A percentile compares a stretch with the other conserved stretches of the same genome.
These are phyloP conservation scores for Phytophthora pluvialis DNA, from an alignment of 352 stramenopile species.

Conservation along the genomic window DNA sequence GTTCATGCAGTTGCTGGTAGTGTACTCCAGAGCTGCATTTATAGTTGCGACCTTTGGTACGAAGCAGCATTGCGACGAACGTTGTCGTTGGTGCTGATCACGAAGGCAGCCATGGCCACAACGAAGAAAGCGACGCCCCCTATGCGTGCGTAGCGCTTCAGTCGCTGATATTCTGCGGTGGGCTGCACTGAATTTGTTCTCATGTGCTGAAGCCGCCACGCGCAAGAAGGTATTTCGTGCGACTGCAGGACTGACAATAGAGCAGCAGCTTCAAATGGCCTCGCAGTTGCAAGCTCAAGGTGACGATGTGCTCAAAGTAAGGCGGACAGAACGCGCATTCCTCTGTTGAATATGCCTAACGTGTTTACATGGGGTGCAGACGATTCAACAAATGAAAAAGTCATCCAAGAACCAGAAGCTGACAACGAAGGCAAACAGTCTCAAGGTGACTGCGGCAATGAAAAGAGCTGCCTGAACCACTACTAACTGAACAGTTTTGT, in stretches of 20 bases:
- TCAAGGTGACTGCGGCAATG: conserved; percentile 48
- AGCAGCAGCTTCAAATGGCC: conserved; percentile 68
- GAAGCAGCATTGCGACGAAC: not conserved
- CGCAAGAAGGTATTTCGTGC: conserved; percentile 74
- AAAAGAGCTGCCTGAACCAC: not conserved
- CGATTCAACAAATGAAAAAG: conserved; percentile 73
- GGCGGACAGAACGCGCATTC: not conserved
- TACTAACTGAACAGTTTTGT: conserved; percentile 2
- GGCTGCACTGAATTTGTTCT: conserved; percentile 4
- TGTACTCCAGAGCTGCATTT: conserved; percentile 2
- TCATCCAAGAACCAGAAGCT: conserved; percentile 66
- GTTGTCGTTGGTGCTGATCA: not conserved
- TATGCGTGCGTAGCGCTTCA: conserved; percentile 6
- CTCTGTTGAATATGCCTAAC: not conserved
- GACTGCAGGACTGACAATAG: conserved; percentile 65
- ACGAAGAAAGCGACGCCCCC: conserved; percentile 4
- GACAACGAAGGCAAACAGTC: conserved; percentile 54
- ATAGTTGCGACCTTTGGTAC: conserved; percentile 22
- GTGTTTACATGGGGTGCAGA: conserved; percentile 32
- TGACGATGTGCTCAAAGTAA: conserved; percentile 64
- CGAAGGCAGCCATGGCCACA: conserved; percentile 3
- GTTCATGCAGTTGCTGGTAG: no score
- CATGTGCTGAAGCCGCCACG: conserved; percentile 8
- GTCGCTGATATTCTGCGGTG: not conserved
- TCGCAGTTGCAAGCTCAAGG: conserved; percentile 54